A percentile compares a stretch with the other conserved stretches of the same genome.
Conservation (phyloP, 768 basidiomycete genomes). For the Mycena vulgaris region DNA sequence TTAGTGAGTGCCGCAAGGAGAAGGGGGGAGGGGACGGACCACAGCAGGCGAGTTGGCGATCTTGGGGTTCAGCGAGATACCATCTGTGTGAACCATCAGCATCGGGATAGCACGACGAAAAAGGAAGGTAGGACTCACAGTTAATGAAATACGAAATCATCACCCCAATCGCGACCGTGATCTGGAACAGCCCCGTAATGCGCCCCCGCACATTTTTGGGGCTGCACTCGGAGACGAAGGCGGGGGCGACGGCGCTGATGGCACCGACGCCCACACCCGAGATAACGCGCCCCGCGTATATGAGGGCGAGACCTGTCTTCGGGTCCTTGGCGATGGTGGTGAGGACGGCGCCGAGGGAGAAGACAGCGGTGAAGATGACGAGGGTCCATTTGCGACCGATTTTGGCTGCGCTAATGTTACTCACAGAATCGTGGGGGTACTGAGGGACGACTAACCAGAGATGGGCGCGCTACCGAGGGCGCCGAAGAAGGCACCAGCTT, state of each 20-base stretch:
- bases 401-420: conserved; percentile 54
- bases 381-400: conserved; percentile 81
- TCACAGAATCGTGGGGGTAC: background rate
- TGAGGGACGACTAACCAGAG: conserved; percentile 63
- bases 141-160: conserved; percentile 90
- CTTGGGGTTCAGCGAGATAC: conserved; percentile 20
- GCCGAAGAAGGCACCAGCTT: conserved; percentile 92
- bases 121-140: conserved; percentile 61
- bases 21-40: background rate
- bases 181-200: conserved; percentile 88
- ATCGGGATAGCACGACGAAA: background rate
- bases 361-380: conserved; percentile 72
- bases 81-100: conserved; percentile 8
- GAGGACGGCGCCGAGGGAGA: conserved; percentile 81
- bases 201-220: conserved; percentile 90
- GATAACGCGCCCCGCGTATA: conserved; percentile 87
- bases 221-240: conserved; percentile 88
- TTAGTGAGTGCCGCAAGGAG: background rate
- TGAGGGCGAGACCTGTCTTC: conserved; percentile 69
- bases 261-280: conserved; percentile 89
- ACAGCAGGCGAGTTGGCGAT: conserved; percentile 48
- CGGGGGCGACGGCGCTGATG: conserved; percentile 86
- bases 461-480: conserved; percentile 81
- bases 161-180: conserved; percentile 78
- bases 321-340: conserved; percentile 74